Evolutionary conservation across 768 basidiomycete genomes (phyloP).

Genomic region (Sutorius australiensis): DNA sequence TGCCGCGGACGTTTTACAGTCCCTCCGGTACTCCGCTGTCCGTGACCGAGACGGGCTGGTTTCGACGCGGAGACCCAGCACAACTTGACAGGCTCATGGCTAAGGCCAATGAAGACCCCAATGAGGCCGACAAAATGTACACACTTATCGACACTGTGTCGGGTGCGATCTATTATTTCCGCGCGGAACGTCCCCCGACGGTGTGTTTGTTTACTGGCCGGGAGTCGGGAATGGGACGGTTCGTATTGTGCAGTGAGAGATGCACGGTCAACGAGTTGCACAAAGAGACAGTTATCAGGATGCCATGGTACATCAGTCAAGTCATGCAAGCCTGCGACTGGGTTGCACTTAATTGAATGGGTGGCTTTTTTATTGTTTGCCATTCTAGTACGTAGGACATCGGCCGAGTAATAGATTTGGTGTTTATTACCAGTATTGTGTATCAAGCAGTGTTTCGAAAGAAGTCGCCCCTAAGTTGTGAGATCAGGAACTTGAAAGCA

Average conservation of each 20-base stretch:
- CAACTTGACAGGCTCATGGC: not conserved
- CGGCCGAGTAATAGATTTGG: too few species aligned
- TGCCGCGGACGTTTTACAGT: slow-evolving; percentile 18
- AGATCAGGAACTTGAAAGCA: too few species aligned
- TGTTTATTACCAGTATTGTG: too few species aligned
- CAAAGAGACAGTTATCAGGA: slow-evolving; percentile 25
- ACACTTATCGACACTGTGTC: slow-evolving; percentile 24
- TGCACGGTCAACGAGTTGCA: slow-evolving; percentile 19
- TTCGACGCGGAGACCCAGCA: slow-evolving; percentile 16
- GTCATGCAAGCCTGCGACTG: slow-evolving; percentile 23
- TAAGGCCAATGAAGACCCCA: not conserved
- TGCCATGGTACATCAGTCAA: slow-evolving; percentile 18
- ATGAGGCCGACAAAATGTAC: slow-evolving; percentile 12
- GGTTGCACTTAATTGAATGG: slow-evolving; percentile 16
- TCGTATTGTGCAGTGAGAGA: slow-evolving; percentile 19
- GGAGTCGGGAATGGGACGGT: slow-evolving; percentile 21
- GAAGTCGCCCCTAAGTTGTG: too few species aligned
- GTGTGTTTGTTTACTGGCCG: slow-evolving; percentile 22
- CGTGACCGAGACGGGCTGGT: not conserved
- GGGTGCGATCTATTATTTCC: slow-evolving; percentile 24
- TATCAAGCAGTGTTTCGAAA: too few species aligned
- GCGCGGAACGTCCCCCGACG: slow-evolving; percentile 17
- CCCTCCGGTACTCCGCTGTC: slow-evolving; percentile 17
- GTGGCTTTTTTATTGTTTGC: not conserved
- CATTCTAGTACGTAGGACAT: too few species aligned